Evolutionary conservation across 176 grass and related monocot genomes (phyloP).

Genomic region (Rhynchospora breviuscula): DNA sequence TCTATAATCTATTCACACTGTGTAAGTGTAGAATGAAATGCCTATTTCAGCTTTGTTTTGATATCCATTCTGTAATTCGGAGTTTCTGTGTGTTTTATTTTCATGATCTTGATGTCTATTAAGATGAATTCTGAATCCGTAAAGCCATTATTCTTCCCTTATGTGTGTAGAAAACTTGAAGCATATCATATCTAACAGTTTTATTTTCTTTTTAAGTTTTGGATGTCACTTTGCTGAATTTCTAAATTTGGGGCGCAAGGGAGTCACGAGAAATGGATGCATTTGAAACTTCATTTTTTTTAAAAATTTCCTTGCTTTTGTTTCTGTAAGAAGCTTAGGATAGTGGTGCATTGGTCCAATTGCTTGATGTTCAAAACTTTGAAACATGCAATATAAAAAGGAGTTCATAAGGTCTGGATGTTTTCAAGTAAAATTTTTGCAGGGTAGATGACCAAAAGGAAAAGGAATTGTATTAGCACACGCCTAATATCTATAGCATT

Average conservation of each 20-base stretch:
- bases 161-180: neutral
- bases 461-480: neutral
- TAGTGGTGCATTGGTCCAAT: neutral
- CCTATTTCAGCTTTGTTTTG: neutral
- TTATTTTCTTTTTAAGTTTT: neutral
- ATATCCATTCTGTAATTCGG: neutral
- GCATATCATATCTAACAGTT: neutral
- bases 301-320: neutral
- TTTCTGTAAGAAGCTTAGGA: neutral
- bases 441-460: neutral
- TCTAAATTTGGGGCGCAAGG: neutral
- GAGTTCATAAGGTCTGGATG: neutral
- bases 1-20: neutral
- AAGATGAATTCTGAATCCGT: neutral
- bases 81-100: neutral
- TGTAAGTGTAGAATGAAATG: neutral
- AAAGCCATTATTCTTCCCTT: neutral
- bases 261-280: neutral
- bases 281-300: neutral
- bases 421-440: neutral
- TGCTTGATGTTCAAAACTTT: neutral
- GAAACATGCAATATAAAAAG: neutral
- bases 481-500: neutral
- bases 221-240: neutral
- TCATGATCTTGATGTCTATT: neutral